Conservation (phyloP, 192 early-diverging fungal genomes). For the Rhizoclosmatium sp. region DNA sequence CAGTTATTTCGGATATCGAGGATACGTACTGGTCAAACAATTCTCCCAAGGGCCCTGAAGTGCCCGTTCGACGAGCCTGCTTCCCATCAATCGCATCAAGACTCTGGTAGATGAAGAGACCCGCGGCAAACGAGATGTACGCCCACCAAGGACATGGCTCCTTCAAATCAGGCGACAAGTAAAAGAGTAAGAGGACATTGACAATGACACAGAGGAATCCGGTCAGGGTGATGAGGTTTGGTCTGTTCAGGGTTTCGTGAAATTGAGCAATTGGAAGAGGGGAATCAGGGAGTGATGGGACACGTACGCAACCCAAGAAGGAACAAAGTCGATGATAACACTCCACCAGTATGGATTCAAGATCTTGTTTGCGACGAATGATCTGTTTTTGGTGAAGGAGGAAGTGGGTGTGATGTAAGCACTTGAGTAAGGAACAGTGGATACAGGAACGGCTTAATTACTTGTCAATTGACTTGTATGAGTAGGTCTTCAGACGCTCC, state of each 20-base stretch:
- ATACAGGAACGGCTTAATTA: constrained; percentile 76
- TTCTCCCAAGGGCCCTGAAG: constrained; percentile 90
- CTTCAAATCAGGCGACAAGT: constrained; percentile 74
- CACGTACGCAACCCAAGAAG: constrained; percentile 82
- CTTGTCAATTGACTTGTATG: constrained; percentile 88
- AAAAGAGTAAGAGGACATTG: constrained; percentile 76
- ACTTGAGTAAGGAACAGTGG: background rate
- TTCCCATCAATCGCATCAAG: constrained; percentile 96
- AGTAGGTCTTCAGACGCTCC: constrained; percentile 59
- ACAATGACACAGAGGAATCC: constrained; percentile 82
- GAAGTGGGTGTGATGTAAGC: constrained; percentile 2
- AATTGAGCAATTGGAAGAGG: background rate
- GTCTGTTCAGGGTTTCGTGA: constrained; percentile 48
- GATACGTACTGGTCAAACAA: constrained; percentile 83
- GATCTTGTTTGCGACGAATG: constrained; percentile 33
- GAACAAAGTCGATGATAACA: constrained; percentile 83
- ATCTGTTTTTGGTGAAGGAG: constrained; percentile 10
- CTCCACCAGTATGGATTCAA: constrained; percentile 88
- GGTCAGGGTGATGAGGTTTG: constrained; percentile 90
- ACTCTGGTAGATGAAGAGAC: constrained; percentile 88
- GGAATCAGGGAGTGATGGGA: background rate
- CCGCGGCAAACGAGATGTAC: constrained; percentile 66
- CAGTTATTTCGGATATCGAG: constrained; percentile 26
- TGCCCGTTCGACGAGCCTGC: constrained; percentile 89
- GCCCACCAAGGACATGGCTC: constrained; percentile 78